phyloP scores from a whole-genome alignment of 202 grass and related monocot species.

The Setaria viridis region DNA sequence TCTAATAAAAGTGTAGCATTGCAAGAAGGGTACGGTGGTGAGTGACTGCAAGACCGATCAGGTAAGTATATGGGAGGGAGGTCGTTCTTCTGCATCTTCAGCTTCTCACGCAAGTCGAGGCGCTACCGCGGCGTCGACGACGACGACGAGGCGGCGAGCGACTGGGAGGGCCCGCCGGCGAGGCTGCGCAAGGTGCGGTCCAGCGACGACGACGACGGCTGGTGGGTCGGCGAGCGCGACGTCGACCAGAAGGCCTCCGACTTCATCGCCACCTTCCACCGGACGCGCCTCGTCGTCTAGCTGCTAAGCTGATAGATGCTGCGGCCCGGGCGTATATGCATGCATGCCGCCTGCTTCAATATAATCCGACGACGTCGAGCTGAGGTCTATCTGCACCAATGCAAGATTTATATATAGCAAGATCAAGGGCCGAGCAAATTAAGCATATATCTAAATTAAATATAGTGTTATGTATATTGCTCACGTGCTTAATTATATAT shows the following conservation, averaged over 20 bases:
- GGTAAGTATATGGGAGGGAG: constrained; percentile 66
- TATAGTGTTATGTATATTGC: neutral
- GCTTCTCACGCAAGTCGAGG: constrained; percentile 72
- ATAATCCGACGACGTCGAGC: neutral
- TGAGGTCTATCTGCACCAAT: neutral
- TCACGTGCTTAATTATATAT: neutral
- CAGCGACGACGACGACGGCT: constrained; percentile 78
- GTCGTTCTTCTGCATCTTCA: constrained; percentile 78
- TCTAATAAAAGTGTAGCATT: neutral
- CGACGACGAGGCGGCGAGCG: constrained; percentile 45
- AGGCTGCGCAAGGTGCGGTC: constrained; percentile 63
- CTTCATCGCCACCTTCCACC: constrained; percentile 81
- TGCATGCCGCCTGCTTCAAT: neutral
- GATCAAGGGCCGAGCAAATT: neutral
- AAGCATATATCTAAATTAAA: neutral
- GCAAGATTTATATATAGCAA: neutral
- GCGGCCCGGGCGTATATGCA: neutral
- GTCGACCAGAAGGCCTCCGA: constrained; percentile 84
- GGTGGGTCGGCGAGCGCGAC: constrained; percentile 79
- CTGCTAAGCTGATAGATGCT: neutral
- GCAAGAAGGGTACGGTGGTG: neutral
- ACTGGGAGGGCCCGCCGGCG: constrained; percentile 49
- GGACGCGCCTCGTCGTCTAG: constrained; percentile 51
- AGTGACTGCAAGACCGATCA: neutral
- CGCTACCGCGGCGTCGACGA: constrained; percentile 51